phyloP scores from a whole-genome alignment of 495 filamentous ascomycete genomes.

The Immersiella caudata region DNA sequence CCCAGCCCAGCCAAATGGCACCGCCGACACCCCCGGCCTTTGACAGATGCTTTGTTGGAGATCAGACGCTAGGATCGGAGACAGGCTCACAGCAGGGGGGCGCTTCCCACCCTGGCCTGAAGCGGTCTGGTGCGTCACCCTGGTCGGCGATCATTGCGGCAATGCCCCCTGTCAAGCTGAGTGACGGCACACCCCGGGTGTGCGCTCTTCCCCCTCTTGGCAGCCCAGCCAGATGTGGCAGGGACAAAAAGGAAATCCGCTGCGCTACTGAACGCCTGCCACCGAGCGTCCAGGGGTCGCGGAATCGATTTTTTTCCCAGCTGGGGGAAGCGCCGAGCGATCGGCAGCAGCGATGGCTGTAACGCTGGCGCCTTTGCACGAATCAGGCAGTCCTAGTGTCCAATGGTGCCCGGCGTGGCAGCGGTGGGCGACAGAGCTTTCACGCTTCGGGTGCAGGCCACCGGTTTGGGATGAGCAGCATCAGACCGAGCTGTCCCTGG shows the following conservation, averaged over 20 bases:
- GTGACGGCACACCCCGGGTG: slow-evolving; percentile 23
- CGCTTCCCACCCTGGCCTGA: slow-evolving; percentile 19
- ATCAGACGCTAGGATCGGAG: slow-evolving; percentile 40
- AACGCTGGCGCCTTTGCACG: slow-evolving; percentile 25
- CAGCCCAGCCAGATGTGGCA: slow-evolving; percentile 8
- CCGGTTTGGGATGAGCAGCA: slow-evolving; percentile 23
- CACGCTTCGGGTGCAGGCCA: slow-evolving; percentile 12
- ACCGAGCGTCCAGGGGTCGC: slow-evolving; percentile 14
- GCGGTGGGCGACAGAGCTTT: slow-evolving; percentile 16
- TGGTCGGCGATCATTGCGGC: slow-evolving; percentile 41
- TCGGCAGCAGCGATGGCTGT: slow-evolving; percentile 22
- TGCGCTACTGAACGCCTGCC: slow-evolving; percentile 14
- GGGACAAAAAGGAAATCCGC: slow-evolving; percentile 11
- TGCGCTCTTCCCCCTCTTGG: neutral
- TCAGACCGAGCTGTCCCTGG: neutral
- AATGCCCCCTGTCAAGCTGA: slow-evolving; percentile 3
- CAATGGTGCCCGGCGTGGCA: slow-evolving; percentile 24
- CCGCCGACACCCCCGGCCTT: neutral
- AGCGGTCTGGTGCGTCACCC: slow-evolving; percentile 28
- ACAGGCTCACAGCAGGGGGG: slow-evolving; percentile 18
- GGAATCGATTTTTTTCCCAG: slow-evolving; percentile 11
- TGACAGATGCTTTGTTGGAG: slow-evolving; percentile 10
- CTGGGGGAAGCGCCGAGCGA: slow-evolving; percentile 24
- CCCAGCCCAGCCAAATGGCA: slow-evolving; percentile 5
- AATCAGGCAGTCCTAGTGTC: slow-evolving; percentile 24